Percentiles rank a stretch among this genome's conserved stretches.
Evolutionary conservation across 306 rosid genomes (phyloP).

Genomic region (Vachellia pachyceras): DNA sequence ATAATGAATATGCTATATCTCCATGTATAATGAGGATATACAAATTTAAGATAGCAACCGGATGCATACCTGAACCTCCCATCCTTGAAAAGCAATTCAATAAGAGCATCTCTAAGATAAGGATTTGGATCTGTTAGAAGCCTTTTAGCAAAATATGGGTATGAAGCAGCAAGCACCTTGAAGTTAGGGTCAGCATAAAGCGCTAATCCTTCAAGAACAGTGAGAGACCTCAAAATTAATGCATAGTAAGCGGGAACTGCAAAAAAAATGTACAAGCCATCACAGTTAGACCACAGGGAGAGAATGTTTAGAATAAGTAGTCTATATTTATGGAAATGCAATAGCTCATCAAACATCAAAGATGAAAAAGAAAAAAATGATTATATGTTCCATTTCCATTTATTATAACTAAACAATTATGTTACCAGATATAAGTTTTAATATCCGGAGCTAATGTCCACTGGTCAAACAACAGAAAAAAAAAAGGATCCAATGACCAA

Average conservation of each 20-base stretch:
- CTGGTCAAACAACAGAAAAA: neutral
- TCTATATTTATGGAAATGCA: neutral
- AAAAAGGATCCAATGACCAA: neutral
- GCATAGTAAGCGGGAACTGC: slow-evolving; percentile 97
- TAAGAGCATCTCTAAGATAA: slow-evolving; percentile 90
- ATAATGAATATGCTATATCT: slow-evolving; percentile 25
- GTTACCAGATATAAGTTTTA: neutral
- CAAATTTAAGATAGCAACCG: slow-evolving; percentile 28
- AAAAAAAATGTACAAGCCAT: slow-evolving; percentile 37
- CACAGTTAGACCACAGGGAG: slow-evolving; percentile 34
- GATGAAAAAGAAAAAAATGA: slow-evolving; percentile 5
- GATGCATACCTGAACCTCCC: slow-evolving; percentile 76
- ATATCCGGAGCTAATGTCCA: neutral
- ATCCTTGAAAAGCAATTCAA: slow-evolving; percentile 88
- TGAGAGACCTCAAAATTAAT: slow-evolving; percentile 87
- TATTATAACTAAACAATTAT: neutral
- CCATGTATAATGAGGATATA: slow-evolving; percentile 24
- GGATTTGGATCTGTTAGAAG: slow-evolving; percentile 93
- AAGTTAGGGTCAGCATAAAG: slow-evolving; percentile 93
- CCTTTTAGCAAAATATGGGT: slow-evolving; percentile 92
- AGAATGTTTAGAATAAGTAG: slow-evolving; percentile 24
- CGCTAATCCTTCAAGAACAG: slow-evolving; percentile 92
- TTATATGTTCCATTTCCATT: neutral
- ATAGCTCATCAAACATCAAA: slow-evolving; percentile 20
- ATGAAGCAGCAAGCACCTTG: slow-evolving; percentile 95